Evolutionary conservation across 192 early-diverging fungal species (phyloP).

Genomic region (Gamsiella multidivaricata): DNA sequence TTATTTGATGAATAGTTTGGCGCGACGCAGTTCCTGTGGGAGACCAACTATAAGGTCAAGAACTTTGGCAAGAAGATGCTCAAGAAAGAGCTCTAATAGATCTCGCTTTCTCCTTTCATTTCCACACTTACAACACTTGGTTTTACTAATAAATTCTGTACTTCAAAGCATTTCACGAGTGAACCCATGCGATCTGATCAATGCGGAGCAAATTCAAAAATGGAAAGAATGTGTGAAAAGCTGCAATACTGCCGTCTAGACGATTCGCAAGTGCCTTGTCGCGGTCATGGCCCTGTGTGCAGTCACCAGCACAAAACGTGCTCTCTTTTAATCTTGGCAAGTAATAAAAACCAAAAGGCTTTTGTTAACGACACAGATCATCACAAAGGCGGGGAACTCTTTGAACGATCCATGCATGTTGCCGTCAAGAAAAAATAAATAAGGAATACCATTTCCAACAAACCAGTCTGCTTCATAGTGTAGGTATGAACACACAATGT

Average conservation of each 20-base stretch:
- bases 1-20: constrained; percentile 19
- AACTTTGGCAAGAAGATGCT: constrained; percentile 36
- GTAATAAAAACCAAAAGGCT: background rate
- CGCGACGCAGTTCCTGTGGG: constrained; percentile 31
- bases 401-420: background rate
- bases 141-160: background rate
- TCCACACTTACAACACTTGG: too few species aligned
- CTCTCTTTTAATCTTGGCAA: background rate
- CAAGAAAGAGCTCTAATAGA: constrained; percentile 48
- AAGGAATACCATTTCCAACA: too few species aligned
- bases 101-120: background rate
- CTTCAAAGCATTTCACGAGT: background rate
- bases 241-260: constrained; percentile 44
- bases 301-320: constrained; percentile 13
- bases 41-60: constrained; percentile 32
- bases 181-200: background rate
- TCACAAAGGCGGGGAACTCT: background rate
- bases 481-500: too few species aligned
- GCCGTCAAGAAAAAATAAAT: background rate
- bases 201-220: background rate
- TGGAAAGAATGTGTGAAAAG: constrained; percentile 4
- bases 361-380: background rate
- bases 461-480: too few species aligned
- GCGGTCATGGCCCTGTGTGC: constrained; percentile 47
- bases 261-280: constrained; percentile 38